phyloP scores from a whole-genome alignment of 139 green algal species.

The Asterochloris sp. region DNA sequence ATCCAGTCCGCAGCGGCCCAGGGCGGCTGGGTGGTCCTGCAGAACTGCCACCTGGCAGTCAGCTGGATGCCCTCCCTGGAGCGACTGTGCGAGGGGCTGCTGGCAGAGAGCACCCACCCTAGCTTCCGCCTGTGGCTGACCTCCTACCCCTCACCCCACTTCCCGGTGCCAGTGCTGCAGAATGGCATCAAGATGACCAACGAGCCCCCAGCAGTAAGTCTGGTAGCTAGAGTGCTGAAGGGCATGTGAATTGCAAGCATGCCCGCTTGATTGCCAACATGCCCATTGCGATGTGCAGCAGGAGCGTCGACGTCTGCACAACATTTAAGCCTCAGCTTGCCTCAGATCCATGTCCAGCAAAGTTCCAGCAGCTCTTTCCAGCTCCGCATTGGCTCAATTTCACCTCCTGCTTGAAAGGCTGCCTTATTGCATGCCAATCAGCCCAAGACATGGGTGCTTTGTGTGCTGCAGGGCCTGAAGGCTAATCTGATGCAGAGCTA shows the following conservation, averaged over 20 bases:
- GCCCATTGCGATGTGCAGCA: no score
- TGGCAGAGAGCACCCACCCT: constrained; percentile 42
- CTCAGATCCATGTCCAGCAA: no score
- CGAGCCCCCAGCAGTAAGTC: constrained; percentile 67
- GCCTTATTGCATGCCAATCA: no score
- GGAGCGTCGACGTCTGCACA: no score
- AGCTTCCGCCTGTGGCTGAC: constrained; percentile 79
- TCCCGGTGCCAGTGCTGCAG: constrained; percentile 30
- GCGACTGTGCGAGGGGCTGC: constrained; percentile 66
- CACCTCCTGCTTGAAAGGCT: no score
- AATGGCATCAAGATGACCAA: constrained; percentile 75
- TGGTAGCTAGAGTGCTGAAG: no score
- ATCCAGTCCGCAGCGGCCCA: constrained; percentile 44
- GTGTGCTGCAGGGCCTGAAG: constrained; percentile 25
- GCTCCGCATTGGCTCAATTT: no score
- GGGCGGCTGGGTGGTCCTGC: constrained; percentile 52
- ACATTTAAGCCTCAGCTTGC: no score
- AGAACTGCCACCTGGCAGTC: constrained; percentile 74
- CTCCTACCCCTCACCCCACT: constrained; percentile 53
- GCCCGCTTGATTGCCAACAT: no score
- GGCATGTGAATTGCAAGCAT: no score
- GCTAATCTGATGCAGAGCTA: constrained; percentile 69
- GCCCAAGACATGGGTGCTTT: background rate
- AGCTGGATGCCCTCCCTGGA: constrained; percentile 71
- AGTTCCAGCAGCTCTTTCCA: no score